A percentile compares a stretch with the other conserved stretches of the same genome.
Evolutionary conservation across 2,329 filamentous ascomycete species (phyloP).

Genomic region (Clathrospora elynae): DNA sequence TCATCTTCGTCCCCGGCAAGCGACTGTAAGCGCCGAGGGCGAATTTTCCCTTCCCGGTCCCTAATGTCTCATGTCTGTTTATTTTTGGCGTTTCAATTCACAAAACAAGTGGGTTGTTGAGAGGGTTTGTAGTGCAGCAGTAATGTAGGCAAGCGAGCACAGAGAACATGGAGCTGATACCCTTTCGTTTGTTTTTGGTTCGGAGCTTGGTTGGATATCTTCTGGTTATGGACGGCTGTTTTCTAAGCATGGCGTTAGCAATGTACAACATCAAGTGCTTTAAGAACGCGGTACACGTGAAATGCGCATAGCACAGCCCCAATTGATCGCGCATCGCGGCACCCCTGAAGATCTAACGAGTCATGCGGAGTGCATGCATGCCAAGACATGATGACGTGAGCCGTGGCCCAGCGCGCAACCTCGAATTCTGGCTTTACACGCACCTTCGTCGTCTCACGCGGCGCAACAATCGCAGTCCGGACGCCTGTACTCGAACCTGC

Average conservation of each 20-base stretch:
- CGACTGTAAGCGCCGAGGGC: slow-evolving; percentile 59
- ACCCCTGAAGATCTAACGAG: slow-evolving; percentile 12
- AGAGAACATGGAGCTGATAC: slow-evolving; percentile 22
- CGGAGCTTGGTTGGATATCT: slow-evolving; percentile 5
- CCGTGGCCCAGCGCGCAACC: slow-evolving; percentile 16
- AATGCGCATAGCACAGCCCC: no score
- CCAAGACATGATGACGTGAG: slow-evolving; percentile 25
- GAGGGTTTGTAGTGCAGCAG: slow-evolving; percentile 5
- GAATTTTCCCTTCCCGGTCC: slow-evolving; percentile 8
- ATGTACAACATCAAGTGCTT: not conserved
- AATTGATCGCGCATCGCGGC: slow-evolving; percentile 1
- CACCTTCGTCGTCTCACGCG: slow-evolving; percentile 6
- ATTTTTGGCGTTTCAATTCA: slow-evolving; percentile 21
- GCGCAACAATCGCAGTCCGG: slow-evolving; percentile 4
- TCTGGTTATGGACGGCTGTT: slow-evolving; percentile 12
- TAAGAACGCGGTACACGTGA: slow-evolving; percentile 7
- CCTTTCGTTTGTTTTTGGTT: slow-evolving; percentile 19
- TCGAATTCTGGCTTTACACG: slow-evolving; percentile 7
- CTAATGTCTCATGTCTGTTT: slow-evolving; percentile 29
- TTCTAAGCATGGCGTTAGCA: slow-evolving; percentile 16
- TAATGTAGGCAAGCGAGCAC: slow-evolving; percentile 12
- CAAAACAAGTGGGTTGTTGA: slow-evolving; percentile 6
- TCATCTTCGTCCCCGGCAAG: slow-evolving; percentile 93
- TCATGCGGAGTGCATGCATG: slow-evolving; percentile 19
- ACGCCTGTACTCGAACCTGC: not conserved